Evolutionary conservation across 192 early-diverging fungal species (phyloP), one percentile per base, ranked within the genome.

Genomic region (Backusella morwellensis): DNA sequence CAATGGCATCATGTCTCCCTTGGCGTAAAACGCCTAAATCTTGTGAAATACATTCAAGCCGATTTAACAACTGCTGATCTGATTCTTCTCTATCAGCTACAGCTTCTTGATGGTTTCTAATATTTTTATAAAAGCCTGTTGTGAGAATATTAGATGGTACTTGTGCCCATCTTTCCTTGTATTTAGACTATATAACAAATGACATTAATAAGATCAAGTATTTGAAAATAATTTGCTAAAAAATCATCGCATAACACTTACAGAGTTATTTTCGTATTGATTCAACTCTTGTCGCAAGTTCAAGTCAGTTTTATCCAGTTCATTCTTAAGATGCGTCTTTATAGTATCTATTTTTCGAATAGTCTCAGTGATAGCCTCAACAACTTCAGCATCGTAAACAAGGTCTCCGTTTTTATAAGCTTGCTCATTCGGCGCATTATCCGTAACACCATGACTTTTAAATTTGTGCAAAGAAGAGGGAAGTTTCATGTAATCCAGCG

Each of bases 401-500:
- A 29, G 1, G 11, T 63, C 12, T 63, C 23, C 56, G 11, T 63
- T 14, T 63, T 26, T 9, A 63, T 29, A 29, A 12, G 4, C 4
- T 29, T 63, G 23, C 0, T 63, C 56, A 29, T 11, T 63, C 9
- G 21, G 56, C n/a, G 4, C 9, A 63, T 4, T 29, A 26, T 29
- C 1, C 12, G 21, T 3, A 29, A 12, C 11, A 29, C 23, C 4
- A 9, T 26, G 23, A 29, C 11, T 12, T 78, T 93, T 95, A 71
- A 98, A 91, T 73, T 95, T 94, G 17, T 91, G 87, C 2, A 99
- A 79, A 35, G 91, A 90, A 3, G 82, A 81, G 0, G 95, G 92
- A 29, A 99, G 82, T 75, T 96, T 92, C 94, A 98, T 93, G 36
- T 94, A 96, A 68, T 93, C 91, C 19, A 99, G 80, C 5, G 92